These are phyloP conservation scores for Paracorniculantispora psalliotae DNA, from an alignment of 2,329 filamentous ascomycete species.

Conservation along the genomic window DNA sequence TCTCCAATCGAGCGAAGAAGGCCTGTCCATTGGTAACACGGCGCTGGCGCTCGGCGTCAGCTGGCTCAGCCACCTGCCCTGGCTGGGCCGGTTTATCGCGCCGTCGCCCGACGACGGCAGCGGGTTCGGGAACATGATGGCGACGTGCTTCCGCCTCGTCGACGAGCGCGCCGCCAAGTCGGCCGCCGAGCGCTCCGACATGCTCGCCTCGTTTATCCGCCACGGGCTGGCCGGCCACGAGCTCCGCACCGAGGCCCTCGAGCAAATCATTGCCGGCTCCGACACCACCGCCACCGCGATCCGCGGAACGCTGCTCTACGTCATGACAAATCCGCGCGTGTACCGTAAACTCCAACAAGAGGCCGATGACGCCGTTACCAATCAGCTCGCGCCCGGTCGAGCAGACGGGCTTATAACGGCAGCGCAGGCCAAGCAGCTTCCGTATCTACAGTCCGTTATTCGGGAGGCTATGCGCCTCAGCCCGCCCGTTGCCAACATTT, in stretches of 20 bases:
- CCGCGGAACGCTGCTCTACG: slow-evolving; percentile 46
- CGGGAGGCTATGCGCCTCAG: slow-evolving; percentile 29
- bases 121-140: slow-evolving; percentile 32
- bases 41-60: slow-evolving; percentile 25
- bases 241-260: slow-evolving; percentile 27
- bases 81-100: slow-evolving; percentile 24
- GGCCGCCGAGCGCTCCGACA: slow-evolving; percentile 21
- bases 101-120: slow-evolving; percentile 25
- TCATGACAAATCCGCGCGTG: slow-evolving; percentile 45
- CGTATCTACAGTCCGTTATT: slow-evolving; percentile 38
- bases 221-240: slow-evolving; percentile 23
- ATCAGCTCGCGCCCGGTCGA: slow-evolving; percentile 18
- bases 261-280: slow-evolving; percentile 42
- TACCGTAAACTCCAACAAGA: slow-evolving; percentile 42
- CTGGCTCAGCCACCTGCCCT: slow-evolving; percentile 25
- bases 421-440: slow-evolving; percentile 24
- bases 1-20: slow-evolving; percentile 30
- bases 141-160: slow-evolving; percentile 23
- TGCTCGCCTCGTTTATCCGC: slow-evolving; percentile 30
- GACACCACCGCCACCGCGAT: slow-evolving; percentile 55
- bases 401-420: slow-evolving; percentile 19
- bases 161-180: slow-evolving; percentile 23
- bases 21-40: slow-evolving; percentile 23
- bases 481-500: slow-evolving; percentile 21
- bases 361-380: slow-evolving; percentile 29